Percentiles rank a stretch among this genome's conserved stretches.
These are phyloP conservation scores for Inga oerstediana DNA, from an alignment of 306 rosid genomes.

Conservation along the genomic window DNA sequence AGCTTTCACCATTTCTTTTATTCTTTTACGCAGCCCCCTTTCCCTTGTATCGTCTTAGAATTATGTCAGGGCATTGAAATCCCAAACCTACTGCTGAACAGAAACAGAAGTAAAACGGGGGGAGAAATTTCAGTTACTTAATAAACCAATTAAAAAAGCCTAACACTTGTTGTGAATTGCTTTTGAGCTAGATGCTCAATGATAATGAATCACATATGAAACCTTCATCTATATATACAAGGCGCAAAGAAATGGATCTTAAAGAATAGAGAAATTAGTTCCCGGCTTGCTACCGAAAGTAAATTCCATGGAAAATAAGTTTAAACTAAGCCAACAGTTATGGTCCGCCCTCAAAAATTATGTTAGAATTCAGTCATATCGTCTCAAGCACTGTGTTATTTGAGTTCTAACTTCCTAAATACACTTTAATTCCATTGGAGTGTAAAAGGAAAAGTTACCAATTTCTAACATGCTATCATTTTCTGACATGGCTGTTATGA, in stretches of 20 bases:
- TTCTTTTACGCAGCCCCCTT: conserved; percentile 20
- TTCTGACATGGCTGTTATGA: conserved; percentile 45
- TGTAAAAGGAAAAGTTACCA: conserved; percentile 29
- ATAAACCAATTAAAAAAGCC: not conserved
- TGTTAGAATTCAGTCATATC: not conserved
- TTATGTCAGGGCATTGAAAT: conserved; percentile 7
- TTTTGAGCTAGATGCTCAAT: not conserved
- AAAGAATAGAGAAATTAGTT: not conserved
- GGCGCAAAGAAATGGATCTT: not conserved
- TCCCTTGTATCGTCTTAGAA: conserved; percentile 7
- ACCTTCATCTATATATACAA: not conserved
- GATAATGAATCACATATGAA: not conserved
- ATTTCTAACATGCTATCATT: conserved; percentile 8
- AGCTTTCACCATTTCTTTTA: conserved; percentile 22
- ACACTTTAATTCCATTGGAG: conserved; percentile 7
- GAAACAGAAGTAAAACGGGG: not conserved
- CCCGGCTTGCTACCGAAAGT: not conserved
- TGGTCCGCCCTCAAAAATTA: not conserved
- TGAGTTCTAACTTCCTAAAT: not conserved
- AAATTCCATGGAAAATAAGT: not conserved
- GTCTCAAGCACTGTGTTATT: not conserved
- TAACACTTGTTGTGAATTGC: not conserved
- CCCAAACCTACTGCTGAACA: conserved; percentile 28
- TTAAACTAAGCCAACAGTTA: not conserved
- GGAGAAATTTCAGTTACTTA: conserved; percentile 1